phyloP scores from a whole-genome alignment of 2,329 filamentous ascomycete species.

The Trichoderma brevicompactum region DNA sequence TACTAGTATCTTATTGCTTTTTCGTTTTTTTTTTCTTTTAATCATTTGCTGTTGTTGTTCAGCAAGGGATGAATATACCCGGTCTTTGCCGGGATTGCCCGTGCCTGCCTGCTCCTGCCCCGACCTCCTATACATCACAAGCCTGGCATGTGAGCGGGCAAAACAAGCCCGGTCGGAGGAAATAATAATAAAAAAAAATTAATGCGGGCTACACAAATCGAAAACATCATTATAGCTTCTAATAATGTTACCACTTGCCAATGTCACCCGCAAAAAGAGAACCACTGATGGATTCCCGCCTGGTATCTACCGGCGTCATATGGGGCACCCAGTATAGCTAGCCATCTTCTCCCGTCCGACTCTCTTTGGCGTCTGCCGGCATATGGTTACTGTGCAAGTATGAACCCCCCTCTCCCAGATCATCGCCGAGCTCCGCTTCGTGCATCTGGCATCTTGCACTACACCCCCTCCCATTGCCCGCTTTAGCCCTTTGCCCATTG shows the following conservation, averaged over 20 bases:
- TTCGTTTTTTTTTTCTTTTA: neutral
- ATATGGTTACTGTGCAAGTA: conserved; percentile 3
- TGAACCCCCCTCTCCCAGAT: conserved; percentile 1
- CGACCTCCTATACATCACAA: conserved; percentile 8
- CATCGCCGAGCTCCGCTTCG: conserved; percentile 27
- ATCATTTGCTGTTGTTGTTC: neutral
- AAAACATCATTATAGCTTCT: neutral
- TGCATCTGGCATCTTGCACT: conserved; percentile 18
- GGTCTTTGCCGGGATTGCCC: neutral
- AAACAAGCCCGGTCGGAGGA: neutral
- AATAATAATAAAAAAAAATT: neutral
- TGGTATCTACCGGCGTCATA: neutral
- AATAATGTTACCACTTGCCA: neutral
- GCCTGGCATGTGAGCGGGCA: conserved; percentile 6
- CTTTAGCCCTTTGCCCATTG: conserved; percentile 7
- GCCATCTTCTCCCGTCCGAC: conserved; percentile 11
- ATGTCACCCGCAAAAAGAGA: neutral
- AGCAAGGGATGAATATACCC: conserved; percentile 1
- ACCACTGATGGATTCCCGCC: neutral
- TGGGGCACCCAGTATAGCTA: neutral
- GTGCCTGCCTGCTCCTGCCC: neutral
- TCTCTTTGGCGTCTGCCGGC: conserved; percentile 1
- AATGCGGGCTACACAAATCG: neutral
- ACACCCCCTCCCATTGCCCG: conserved; percentile 18
- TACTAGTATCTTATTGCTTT: neutral